Conservation (phyloP, 495 filamentous ascomycete species). For the Aspergillus bridgeri region DNA sequence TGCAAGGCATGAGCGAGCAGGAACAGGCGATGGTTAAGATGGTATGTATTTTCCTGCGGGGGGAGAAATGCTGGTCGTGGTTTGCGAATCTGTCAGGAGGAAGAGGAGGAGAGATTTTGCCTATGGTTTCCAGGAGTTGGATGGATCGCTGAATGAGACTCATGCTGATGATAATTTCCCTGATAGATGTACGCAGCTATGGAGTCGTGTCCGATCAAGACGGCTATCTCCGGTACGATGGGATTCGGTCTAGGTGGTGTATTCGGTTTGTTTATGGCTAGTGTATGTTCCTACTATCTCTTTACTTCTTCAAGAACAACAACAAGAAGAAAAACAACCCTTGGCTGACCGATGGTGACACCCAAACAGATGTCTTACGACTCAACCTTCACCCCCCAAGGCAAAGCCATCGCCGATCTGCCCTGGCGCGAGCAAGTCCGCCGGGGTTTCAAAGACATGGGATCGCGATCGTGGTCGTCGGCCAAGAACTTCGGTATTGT, state of each 20-base stretch:
- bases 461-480: conserved; percentile 71
- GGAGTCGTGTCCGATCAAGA: conserved; percentile 87
- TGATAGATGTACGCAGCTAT: conserved; percentile 72
- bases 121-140: no score
- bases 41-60: conserved; percentile 27
- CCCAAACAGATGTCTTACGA: conserved; percentile 80
- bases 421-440: conserved; percentile 79
- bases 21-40: conserved; percentile 53
- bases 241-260: conserved; percentile 87
- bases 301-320: neutral
- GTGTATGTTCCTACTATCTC: conserved; percentile 51
- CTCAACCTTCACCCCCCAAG: conserved; percentile 65
- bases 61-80: no score
- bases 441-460: conserved; percentile 91
- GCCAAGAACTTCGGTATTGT: conserved; percentile 95
- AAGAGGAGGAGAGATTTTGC: neutral
- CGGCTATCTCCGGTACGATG: conserved; percentile 75
- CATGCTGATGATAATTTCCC: neutral
- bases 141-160: no score
- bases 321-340: neutral
- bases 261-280: conserved; percentile 96
- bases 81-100: no score
- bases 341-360: no score
- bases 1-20: conserved; percentile 48
- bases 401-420: conserved; percentile 62